Evolutionary conservation across 768 basidiomycete species (phyloP).

Genomic region (Lentinula aciculospora): DNA sequence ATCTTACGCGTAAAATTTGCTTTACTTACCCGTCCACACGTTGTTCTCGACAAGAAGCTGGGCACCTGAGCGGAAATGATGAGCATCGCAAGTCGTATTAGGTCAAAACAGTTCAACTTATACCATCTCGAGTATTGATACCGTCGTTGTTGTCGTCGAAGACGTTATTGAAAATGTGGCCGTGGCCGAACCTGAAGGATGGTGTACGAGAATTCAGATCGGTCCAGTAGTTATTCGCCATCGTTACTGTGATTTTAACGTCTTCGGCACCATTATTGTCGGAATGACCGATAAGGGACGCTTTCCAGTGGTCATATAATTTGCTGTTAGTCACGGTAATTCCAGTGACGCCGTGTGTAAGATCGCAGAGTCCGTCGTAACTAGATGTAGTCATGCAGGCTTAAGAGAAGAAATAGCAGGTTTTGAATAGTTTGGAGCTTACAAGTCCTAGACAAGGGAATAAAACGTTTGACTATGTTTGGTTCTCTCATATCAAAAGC

Average conservation of each 20-base stretch:
- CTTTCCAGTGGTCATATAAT: constrained; percentile 41
- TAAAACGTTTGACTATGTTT: not conserved
- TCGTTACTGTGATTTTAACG: constrained; percentile 35
- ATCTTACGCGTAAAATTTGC: not conserved
- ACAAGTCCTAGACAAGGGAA: constrained; percentile 22
- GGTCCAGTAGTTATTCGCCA: constrained; percentile 36
- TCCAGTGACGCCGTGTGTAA: constrained; percentile 38
- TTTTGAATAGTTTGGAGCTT: constrained; percentile 7
- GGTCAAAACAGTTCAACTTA: too few relatives aligned
- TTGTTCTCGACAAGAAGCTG: constrained; percentile 44
- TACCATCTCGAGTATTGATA: constrained; percentile 36
- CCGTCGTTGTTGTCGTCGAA: constrained; percentile 38
- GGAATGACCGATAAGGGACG: constrained; percentile 36
- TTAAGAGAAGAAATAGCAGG: not conserved
- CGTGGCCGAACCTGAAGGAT: constrained; percentile 40
- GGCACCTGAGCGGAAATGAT: constrained; percentile 23
- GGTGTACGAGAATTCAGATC: constrained; percentile 37
- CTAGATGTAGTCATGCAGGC: constrained; percentile 14
- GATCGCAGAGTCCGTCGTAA: constrained; percentile 40
- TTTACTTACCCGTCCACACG: constrained; percentile 31
- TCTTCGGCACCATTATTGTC: constrained; percentile 33
- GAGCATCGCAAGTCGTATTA: not conserved
- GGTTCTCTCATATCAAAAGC: not conserved
- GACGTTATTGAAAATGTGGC: constrained; percentile 41
- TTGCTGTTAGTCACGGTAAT: constrained; percentile 32